A percentile compares a stretch with the other conserved stretches of the same genome.
These are phyloP conservation scores for Cystofilobasidium macerans DNA, from an alignment of 768 basidiomycete species.

Conservation along the genomic window DNA sequence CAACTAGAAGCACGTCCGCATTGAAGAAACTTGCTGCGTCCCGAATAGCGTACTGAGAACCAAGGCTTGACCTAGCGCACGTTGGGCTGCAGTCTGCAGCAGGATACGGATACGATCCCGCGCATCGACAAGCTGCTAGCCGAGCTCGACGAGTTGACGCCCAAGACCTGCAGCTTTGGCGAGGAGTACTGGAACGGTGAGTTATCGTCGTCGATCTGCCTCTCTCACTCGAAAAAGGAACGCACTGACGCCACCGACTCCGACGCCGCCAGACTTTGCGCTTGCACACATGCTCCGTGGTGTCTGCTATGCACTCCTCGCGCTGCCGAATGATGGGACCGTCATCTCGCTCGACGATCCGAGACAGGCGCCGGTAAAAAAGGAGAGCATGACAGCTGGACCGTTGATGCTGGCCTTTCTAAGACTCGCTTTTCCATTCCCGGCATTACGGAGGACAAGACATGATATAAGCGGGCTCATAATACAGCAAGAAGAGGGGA, in stretches of 20 bases:
- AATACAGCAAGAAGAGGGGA: too few species aligned
- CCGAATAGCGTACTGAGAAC: too few species aligned
- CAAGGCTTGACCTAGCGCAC: too few species aligned
- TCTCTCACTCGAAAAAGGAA: too few species aligned
- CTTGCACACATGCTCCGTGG: constrained; percentile 74
- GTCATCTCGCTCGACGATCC: constrained; percentile 19
- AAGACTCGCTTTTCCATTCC: too few species aligned
- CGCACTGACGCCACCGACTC: too few species aligned
- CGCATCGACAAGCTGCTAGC: constrained; percentile 42
- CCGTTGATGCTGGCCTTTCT: too few species aligned
- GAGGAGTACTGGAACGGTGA: constrained; percentile 61
- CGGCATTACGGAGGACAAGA: too few species aligned
- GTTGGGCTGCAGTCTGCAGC: constrained; percentile 51
- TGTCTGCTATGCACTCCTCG: constrained; percentile 68
- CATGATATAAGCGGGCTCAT: too few species aligned
- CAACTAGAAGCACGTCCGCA: too few species aligned
- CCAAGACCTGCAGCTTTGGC: constrained; percentile 38
- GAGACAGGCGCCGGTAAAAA: background rate
- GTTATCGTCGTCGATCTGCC: too few species aligned
- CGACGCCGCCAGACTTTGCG: constrained; percentile 50
- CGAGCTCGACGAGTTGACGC: constrained; percentile 31
- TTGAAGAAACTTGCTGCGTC: too few species aligned
- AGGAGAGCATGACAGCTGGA: constrained; percentile 11
- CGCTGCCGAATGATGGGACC: constrained; percentile 34
- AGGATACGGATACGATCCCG: constrained; percentile 59